Base-by-base conservation (phyloP, 2,329 filamentous ascomycete genomes). In the Colletotrichum sp. region DNA sequence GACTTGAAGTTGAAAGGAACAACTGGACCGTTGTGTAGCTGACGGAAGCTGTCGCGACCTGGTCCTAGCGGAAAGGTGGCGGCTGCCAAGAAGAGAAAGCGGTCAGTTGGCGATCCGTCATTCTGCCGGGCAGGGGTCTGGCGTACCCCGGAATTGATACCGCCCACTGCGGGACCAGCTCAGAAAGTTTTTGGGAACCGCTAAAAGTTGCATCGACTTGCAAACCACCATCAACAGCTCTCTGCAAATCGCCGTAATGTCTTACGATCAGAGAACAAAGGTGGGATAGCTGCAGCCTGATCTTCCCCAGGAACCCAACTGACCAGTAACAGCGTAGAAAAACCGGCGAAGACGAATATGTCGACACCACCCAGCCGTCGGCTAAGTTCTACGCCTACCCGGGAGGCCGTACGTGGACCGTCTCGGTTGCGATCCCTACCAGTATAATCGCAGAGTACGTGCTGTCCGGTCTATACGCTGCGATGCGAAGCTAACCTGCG, bases 341-440 rank as follows among this genome's bases (percentile, higher is more conserved):
- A 76, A 85, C 86, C 39, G 85, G 84, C 36, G 82, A 86, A 77
- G 85, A 87, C 78, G 85, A 83, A 69, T 79, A 81, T 77, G 81
- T 87, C 30, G 89, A 92, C 78, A 64, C 75, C 21, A 72, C 72
- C 59, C 95, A 93, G 82, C 93, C 94, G 6, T 92, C 92, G 6
- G 92, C 93, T 10, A 86, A 93, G 48, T 96, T 95, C 85, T 87
- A 90, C 67, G 92, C 95, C 3, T 88, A 86, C 0, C 88, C 81
- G n/a, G 85, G 89, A 61, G 92, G 93, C 43, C 88, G 95, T 78
- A 86, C 90, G 43, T 95, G 93, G 89, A 97, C 95, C 0, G 83
- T 97, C 21, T 96, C 93, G 57, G 89, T 97, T 39, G 95, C 95
- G 5, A 85, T 98, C 34, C 94, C 95, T 2, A 94, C 93, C 39